These are phyloP conservation scores for Pseudopyricularia javanii DNA, from an alignment of 2,329 filamentous ascomycete species.

Conservation along the genomic window DNA sequence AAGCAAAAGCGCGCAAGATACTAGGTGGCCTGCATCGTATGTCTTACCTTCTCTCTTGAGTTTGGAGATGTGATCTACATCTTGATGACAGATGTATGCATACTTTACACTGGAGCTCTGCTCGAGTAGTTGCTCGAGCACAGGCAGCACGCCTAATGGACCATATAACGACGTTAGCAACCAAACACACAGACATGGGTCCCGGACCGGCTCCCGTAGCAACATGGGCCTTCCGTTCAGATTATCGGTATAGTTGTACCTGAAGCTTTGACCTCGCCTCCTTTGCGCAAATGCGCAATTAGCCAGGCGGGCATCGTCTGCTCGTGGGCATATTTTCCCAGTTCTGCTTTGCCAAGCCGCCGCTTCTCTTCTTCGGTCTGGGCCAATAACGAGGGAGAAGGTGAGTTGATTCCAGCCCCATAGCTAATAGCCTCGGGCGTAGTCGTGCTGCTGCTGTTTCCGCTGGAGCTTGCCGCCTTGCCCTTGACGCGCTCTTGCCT, in stretches of 20 bases:
- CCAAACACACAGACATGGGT: not conserved
- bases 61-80: slow-evolving; percentile 70
- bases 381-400: not conserved
- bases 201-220: no score
- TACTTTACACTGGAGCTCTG: slow-evolving; percentile 51
- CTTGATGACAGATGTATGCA: slow-evolving; percentile 69
- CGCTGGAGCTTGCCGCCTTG: not conserved
- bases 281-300: slow-evolving; percentile 44
- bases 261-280: slow-evolving; percentile 40
- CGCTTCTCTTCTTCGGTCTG: not conserved
- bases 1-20: not conserved
- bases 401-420: not conserved
- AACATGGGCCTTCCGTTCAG: no score
- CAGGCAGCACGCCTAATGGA: slow-evolving; percentile 43
- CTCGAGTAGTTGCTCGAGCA: slow-evolving; percentile 50
- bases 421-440: not conserved
- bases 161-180: not conserved
- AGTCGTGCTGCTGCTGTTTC: not conserved
- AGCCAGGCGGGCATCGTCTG: slow-evolving; percentile 64
- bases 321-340: slow-evolving; percentile 63
- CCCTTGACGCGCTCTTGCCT: not conserved
- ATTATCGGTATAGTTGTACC: slow-evolving; percentile 22
- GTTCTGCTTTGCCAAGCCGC: slow-evolving; percentile 38
- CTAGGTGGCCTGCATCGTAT: not conserved
- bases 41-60: slow-evolving; percentile 54